Evolutionary conservation across 2,329 filamentous ascomycete genomes (phyloP).

Genomic region (Arthrobotrys iridis): DNA sequence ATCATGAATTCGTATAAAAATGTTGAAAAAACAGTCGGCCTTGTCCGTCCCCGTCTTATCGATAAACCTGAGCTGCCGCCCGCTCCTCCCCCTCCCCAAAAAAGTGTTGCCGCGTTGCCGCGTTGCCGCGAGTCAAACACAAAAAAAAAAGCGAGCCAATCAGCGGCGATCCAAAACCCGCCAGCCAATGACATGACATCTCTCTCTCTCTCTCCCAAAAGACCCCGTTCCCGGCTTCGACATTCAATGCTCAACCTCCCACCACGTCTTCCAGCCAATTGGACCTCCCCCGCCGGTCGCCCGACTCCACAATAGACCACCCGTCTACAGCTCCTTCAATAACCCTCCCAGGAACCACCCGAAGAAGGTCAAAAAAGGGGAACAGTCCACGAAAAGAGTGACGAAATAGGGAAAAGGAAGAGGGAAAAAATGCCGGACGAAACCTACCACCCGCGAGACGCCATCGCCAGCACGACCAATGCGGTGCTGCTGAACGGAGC

Average conservation of each 20-base stretch:
- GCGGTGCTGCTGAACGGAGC: slow-evolving; percentile 62
- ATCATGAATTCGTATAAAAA: too few species aligned
- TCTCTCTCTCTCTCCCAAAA: background rate
- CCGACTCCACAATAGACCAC: background rate
- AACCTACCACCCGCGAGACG: slow-evolving; percentile 71
- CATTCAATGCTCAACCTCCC: background rate
- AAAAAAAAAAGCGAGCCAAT: background rate
- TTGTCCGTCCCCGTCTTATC: background rate
- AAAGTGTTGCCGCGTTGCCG: slow-evolving; percentile 33
- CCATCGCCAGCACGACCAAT: slow-evolving; percentile 27
- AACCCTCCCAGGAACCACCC: background rate
- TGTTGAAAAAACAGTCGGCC: too few species aligned
- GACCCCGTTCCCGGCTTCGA: background rate
- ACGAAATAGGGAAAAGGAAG: too few species aligned
- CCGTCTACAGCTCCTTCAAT: background rate
- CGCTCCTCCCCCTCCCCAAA: too few species aligned
- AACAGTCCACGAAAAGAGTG: too few species aligned
- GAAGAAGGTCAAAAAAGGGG: background rate
- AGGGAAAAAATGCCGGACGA: slow-evolving; percentile 62
- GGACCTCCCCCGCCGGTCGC: background rate
- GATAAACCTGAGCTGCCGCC: background rate
- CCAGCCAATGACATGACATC: slow-evolving; percentile 26
- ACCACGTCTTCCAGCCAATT: background rate
- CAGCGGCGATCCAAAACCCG: background rate
- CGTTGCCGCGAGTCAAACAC: background rate